Percentiles rank a stretch among this genome's conserved stretches.
phyloP scores from a whole-genome alignment of 768 basidiomycete genomes.

The Calocybe gangraenosa region DNA sequence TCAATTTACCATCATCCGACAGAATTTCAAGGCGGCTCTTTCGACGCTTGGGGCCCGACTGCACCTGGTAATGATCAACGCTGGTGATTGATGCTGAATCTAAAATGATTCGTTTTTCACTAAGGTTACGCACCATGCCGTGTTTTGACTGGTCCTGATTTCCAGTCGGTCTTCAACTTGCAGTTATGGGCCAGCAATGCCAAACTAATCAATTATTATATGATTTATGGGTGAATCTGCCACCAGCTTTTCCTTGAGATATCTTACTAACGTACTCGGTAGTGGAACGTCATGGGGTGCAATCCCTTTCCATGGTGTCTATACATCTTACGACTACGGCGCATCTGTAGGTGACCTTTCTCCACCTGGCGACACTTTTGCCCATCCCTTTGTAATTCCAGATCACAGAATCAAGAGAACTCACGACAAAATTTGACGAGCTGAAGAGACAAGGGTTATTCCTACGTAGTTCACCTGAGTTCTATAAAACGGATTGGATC shows the following conservation, averaged over 20 bases:
- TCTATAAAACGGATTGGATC: conserved; percentile 76
- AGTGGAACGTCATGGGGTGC: conserved; percentile 88
- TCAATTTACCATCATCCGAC: not conserved
- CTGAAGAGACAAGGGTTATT: conserved; percentile 77
- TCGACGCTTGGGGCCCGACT: conserved; percentile 76
- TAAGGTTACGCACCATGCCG: conserved; percentile 63
- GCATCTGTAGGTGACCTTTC: conserved; percentile 34
- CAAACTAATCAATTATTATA: conserved; percentile 81
- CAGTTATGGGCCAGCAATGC: conserved; percentile 78
- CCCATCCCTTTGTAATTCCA: conserved; percentile 13
- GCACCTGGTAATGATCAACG: conserved; percentile 48
- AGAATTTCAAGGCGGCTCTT: conserved; percentile 73
- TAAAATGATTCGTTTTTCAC: too few relatives aligned
- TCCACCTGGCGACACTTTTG: not conserved
- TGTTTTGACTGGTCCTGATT: conserved; percentile 64
- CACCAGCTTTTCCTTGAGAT: not conserved
- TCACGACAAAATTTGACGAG: conserved; percentile 70
- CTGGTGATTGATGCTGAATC: too few relatives aligned
- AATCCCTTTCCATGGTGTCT: conserved; percentile 74
- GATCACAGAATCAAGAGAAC: conserved; percentile 62
- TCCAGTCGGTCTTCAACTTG: conserved; percentile 76
- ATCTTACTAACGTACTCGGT: not conserved
- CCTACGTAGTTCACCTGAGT: conserved; percentile 72
- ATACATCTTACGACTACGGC: conserved; percentile 83
- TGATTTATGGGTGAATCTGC: conserved; percentile 68